Conservation (phyloP, 495 filamentous ascomycete genomes). For the Pyronema domesticum region DNA sequence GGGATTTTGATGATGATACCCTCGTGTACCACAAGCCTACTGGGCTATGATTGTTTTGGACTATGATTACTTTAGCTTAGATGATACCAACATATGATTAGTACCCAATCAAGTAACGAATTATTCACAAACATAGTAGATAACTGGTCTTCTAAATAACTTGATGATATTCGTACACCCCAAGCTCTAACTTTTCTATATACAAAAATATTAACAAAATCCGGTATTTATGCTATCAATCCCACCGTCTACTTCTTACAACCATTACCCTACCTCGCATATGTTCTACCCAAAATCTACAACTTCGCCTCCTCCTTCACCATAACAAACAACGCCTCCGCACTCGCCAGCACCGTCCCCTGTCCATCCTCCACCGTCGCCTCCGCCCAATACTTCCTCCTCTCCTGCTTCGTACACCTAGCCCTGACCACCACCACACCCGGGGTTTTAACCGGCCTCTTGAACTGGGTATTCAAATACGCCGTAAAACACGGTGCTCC, state of each 20-base stretch:
- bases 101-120: no score
- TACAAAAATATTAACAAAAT: no score
- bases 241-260: neutral
- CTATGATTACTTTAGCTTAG: neutral
- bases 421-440: neutral
- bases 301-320: constrained; percentile 10
- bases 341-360: constrained; percentile 29
- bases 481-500: constrained; percentile 33
- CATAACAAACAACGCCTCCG: constrained; percentile 31
- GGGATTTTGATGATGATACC: neutral
- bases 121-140: no score
- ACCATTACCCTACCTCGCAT: neutral
- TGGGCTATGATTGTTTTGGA: neutral
- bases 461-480: constrained; percentile 39
- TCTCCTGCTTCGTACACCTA: constrained; percentile 25
- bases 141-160: no score
- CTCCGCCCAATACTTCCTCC: constrained; percentile 32
- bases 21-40: no score
- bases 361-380: constrained; percentile 29
- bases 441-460: constrained; percentile 29
- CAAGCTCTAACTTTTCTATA: no score
- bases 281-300: neutral
- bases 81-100: neutral
- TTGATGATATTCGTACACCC: no score
- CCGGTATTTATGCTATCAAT: neutral